A percentile compares a stretch with the other conserved stretches of the same genome.
phyloP scores from a whole-genome alignment of 768 basidiomycete genomes.

The Chalciporus piperatus region DNA sequence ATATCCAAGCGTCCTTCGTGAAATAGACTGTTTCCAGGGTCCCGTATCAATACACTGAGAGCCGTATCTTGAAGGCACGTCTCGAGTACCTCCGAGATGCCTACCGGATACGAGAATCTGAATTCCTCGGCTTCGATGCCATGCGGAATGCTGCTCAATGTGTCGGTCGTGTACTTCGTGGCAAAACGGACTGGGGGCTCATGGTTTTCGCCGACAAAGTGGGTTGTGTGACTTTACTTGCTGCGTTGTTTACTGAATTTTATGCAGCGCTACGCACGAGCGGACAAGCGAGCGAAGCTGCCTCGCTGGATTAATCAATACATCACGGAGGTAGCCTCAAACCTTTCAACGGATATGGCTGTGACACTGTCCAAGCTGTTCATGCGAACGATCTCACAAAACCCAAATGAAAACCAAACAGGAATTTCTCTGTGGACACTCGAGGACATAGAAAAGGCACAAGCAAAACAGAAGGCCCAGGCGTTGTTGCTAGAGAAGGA shows the following conservation, averaged over 20 bases:
- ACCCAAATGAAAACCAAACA: conserved; percentile 93
- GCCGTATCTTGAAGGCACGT: conserved; percentile 93
- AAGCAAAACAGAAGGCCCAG: conserved; percentile 74
- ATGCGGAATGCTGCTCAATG: conserved; percentile 99
- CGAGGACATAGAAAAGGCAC: conserved; percentile 85
- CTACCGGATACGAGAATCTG: conserved; percentile 96
- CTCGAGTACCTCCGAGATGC: conserved; percentile 98
- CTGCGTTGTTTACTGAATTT: background rate
- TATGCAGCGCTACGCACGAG: conserved; percentile 82
- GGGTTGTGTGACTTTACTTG: conserved; percentile 4
- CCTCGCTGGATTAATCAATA: conserved; percentile 99
- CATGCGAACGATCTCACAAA: conserved; percentile 98
- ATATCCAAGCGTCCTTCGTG: background rate
- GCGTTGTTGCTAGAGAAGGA: conserved; percentile 46
- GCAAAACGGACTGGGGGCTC: conserved; percentile 99
- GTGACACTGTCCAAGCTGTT: conserved; percentile 91
- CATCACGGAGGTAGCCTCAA: conserved; percentile 97
- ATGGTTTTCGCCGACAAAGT: conserved; percentile 99
- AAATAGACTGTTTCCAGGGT: conserved; percentile 48
- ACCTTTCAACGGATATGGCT: conserved; percentile 98
- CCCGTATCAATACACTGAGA: conserved; percentile 98
- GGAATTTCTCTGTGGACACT: conserved; percentile 94
- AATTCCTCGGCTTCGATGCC: conserved; percentile 98
- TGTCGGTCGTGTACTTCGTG: conserved; percentile 94
- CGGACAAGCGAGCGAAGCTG: conserved; percentile 91